Evolutionary conservation across 148 eudicot species (phyloP), one percentile per base, ranked within the genome.

Genomic region (Rhododendron kiyosumense): DNA sequence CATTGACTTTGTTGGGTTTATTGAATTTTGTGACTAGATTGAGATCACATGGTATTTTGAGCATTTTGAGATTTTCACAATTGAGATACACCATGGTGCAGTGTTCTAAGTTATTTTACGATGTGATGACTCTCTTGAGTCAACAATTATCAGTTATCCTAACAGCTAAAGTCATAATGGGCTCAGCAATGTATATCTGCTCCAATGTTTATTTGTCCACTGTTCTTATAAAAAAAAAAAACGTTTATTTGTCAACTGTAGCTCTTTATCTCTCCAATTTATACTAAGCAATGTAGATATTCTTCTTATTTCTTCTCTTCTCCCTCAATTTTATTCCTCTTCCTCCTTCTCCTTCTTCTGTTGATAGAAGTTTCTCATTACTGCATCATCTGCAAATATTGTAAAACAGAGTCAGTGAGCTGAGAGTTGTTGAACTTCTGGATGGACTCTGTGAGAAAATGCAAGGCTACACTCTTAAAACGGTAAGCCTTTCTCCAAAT

Each of bases 391-490:
- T 89, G 84, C 86, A 52, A 78, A 65, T 82, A 81, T 54, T 74
- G 86, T 71, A 82, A 65, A 78, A 84, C 86, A 97, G 99, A 86
- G 93, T 94, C 87, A 97, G 99, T 83, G 99, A 97, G 86, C 91
- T 97, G 82, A 92, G 99, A 90, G 98, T 92, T 67, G 98, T 95
- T 83, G 99, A 97, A 59, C 99, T 97, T 88, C 90, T 97, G 86
- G 99, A 97, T 90, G 99, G 98, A 71, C 96, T 97, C 69, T 97
- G 99, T 87, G 95, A 97, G 30, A 97, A 94, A 89, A 97, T 97
- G 99, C 98, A 93, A 89, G 98, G 93, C 83, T 97, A 97, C 88
- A 97, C 98, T 34, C 93, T 93, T 78, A 80, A 88, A 87, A 91
- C 93, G 98, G 99, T 94, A 89, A 86, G 59, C 86, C 71, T 83